These are phyloP conservation scores for Penicillium dipodomyicola DNA, from an alignment of 495 filamentous ascomycete genomes.

Conservation along the genomic window DNA sequence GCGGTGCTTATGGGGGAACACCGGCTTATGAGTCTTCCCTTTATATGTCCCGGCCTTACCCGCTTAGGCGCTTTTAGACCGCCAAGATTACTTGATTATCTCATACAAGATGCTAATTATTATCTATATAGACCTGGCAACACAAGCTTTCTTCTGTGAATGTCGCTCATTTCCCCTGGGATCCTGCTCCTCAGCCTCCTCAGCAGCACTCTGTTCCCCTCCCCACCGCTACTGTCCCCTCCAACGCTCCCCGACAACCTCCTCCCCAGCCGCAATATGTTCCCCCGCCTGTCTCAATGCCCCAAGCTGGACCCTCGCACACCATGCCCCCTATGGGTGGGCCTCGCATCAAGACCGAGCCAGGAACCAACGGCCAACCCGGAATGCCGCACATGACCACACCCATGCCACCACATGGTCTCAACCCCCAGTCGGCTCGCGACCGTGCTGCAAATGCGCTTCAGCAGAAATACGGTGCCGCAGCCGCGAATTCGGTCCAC, in stretches of 20 bases:
- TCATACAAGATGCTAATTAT: constrained; percentile 25
- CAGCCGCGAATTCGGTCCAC: constrained; percentile 68
- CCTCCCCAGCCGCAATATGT: constrained; percentile 37
- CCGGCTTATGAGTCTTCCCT: constrained; percentile 43
- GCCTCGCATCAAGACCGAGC: constrained; percentile 71
- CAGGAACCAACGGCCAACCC: constrained; percentile 53
- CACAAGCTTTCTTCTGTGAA: constrained; percentile 76
- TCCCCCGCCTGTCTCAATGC: constrained; percentile 30
- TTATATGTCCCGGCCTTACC: constrained; percentile 44
- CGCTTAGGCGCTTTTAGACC: constrained; percentile 29
- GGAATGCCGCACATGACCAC: constrained; percentile 40
- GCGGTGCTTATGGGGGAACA: constrained; percentile 41
- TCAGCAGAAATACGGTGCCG: constrained; percentile 66
- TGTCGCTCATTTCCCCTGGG: constrained; percentile 92
- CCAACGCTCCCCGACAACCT: constrained; percentile 52
- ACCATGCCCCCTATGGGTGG: constrained; percentile 30
- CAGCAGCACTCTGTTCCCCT: constrained; percentile 44
- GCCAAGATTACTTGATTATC: constrained; percentile 27
- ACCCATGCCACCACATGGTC: constrained; percentile 36
- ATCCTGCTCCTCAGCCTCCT: constrained; percentile 60
- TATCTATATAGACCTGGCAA: constrained; percentile 76
- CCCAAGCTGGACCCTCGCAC: constrained; percentile 31
- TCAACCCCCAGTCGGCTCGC: constrained; percentile 53
- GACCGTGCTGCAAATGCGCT: constrained; percentile 67
- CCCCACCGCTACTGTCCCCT: constrained; percentile 55